Conservation (phyloP, 352 stramenopile species). For the Pythium rishiriense region DNA sequence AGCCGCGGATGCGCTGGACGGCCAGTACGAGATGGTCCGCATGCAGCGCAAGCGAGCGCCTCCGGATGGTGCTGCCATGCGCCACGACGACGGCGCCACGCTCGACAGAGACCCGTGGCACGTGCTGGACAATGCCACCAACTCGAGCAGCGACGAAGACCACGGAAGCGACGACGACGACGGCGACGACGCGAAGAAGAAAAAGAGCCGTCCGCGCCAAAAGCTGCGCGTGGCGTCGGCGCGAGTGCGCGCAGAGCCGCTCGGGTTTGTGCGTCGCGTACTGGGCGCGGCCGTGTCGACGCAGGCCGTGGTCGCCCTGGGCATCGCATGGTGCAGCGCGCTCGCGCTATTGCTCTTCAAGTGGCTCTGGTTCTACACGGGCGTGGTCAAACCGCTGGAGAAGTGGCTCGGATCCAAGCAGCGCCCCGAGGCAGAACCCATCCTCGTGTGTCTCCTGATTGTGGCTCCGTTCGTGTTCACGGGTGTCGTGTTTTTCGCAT, state of each 20-base stretch:
- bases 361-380: constrained; percentile 30
- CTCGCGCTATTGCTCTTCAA: constrained; percentile 21
- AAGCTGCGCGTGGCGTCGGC: constrained; percentile 2
- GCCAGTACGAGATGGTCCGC: constrained; percentile 20
- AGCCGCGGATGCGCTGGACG: constrained; percentile 1
- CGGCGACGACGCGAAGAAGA: constrained; percentile 2
- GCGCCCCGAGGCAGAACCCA: constrained; percentile 15
- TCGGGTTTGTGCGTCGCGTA: neutral
- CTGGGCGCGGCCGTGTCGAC: constrained; percentile 6
- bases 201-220: neutral
- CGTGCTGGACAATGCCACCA: neutral
- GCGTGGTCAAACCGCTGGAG: constrained; percentile 17
- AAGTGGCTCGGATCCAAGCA: constrained; percentile 21
- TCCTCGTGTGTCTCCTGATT: constrained; percentile 15
- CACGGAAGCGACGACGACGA: neutral
- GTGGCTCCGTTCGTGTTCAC: constrained; percentile 22
- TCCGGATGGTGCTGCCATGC: constrained; percentile 6
- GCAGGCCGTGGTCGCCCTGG: constrained; percentile 9
- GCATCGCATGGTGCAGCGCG: constrained; percentile 20
- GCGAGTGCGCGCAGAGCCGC: neutral
- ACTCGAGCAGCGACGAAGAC: constrained; percentile 15
- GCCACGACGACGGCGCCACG: neutral
- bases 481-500: constrained; percentile 21
- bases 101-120: neutral
- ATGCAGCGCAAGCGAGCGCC: constrained; percentile 23